A percentile compares a stretch with the other conserved stretches of the same genome.
Evolutionary conservation across 116 monocot species (phyloP).

Genomic region (Dioscorea cayenensis): DNA sequence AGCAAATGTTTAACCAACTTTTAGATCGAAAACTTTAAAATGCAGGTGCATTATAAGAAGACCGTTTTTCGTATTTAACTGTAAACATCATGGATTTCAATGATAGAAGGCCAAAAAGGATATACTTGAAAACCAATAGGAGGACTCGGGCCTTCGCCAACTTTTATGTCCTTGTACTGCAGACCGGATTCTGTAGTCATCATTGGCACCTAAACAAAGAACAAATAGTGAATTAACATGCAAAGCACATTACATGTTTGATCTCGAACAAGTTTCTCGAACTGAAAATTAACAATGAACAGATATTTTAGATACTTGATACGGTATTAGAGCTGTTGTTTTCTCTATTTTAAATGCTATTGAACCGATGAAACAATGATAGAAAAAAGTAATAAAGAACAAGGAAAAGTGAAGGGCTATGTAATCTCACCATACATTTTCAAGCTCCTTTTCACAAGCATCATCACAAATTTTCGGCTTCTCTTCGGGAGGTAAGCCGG

Average conservation of each 20-base stretch:
- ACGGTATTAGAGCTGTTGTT: too few relatives aligned
- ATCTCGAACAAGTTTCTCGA: neutral
- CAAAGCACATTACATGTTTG: neutral
- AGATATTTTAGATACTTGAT: too few relatives aligned
- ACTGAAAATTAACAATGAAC: neutral
- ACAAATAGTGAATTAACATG: neutral
- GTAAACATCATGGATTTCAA: neutral
- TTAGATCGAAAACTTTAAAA: too few relatives aligned
- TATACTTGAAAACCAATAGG: constrained; percentile 93
- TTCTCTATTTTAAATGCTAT: too few relatives aligned
- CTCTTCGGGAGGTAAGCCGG: constrained; percentile 77
- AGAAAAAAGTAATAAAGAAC: neutral
- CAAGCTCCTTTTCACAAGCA: constrained; percentile 83
- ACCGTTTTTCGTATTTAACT: too few relatives aligned
- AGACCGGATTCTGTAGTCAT: constrained; percentile 89
- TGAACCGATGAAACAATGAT: neutral
- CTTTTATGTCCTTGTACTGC: constrained; percentile 87
- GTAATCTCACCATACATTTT: constrained; percentile 89
- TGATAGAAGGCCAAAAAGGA: neutral
- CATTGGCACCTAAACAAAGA: constrained; percentile 51
- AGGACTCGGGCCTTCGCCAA: constrained; percentile 85
- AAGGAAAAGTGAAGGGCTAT: constrained; percentile 8
- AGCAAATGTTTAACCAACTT: too few relatives aligned
- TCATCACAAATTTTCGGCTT: constrained; percentile 76
- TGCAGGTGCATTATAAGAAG: too few relatives aligned